phyloP scores from a whole-genome alignment of 2,329 filamentous ascomycete species.

The Emergomyces pasteurianus region DNA sequence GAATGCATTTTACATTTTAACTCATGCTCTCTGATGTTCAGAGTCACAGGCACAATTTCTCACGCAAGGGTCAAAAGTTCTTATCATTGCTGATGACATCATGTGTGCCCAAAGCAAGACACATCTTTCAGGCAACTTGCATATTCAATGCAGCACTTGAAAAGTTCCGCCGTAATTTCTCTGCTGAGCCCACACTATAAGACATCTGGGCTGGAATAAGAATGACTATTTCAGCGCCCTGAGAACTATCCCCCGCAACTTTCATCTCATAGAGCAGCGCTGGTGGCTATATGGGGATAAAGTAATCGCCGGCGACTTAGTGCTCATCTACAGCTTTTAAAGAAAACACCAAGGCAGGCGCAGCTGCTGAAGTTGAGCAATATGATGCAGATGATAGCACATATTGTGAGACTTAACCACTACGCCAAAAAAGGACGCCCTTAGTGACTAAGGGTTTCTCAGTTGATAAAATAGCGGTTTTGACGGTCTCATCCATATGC shows the following conservation, averaged over 20 bases:
- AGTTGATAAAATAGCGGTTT: too few relatives aligned
- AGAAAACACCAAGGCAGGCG: constrained; percentile 23
- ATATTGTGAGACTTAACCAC: too few relatives aligned
- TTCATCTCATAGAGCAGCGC: constrained; percentile 74
- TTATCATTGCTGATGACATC: constrained; percentile 62
- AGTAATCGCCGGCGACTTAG: constrained; percentile 75
- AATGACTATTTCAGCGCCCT: constrained; percentile 74
- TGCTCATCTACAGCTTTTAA: constrained; percentile 53
- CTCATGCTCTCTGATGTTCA: constrained; percentile 46
- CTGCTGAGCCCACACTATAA: constrained; percentile 67
- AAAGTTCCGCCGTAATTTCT: constrained; percentile 66
- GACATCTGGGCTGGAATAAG: constrained; percentile 49
- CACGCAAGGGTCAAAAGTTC: constrained; percentile 27
- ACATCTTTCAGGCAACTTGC: constrained; percentile 55
- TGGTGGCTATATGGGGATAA: constrained; percentile 62
- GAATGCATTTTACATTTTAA: constrained; percentile 65
- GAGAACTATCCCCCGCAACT: constrained; percentile 63
- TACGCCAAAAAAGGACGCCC: too few relatives aligned
- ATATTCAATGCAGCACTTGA: constrained; percentile 50
- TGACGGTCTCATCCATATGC: too few relatives aligned
- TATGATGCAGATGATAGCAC: constrained; percentile 50
- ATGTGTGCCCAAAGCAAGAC: constrained; percentile 66
- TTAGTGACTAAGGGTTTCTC: too few relatives aligned
- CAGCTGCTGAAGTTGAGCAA: constrained; percentile 20
- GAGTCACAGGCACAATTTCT: constrained; percentile 26